Evolutionary conservation across 2,329 filamentous ascomycete species (phyloP).

Genomic region (Fusarium equiseti): DNA sequence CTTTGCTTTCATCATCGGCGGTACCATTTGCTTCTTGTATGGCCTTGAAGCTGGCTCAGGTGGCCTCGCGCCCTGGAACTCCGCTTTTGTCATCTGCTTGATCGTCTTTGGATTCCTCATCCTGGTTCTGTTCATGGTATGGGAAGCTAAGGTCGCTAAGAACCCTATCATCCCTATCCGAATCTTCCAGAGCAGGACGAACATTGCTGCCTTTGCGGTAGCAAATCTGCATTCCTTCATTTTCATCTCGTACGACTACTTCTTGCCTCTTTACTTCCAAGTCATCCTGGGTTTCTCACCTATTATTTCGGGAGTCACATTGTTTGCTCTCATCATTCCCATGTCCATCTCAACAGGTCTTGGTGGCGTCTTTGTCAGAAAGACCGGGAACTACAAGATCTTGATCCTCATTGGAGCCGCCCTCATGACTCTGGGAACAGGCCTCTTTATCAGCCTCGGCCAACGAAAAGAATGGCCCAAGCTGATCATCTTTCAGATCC

Average conservation of each 20-base stretch:
- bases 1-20: constrained; percentile 73
- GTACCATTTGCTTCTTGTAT: constrained; percentile 88
- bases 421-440: constrained; percentile 73
- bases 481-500: constrained; percentile 69
- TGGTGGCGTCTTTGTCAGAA: constrained; percentile 68
- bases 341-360: constrained; percentile 71
- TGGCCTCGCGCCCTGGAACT: constrained; percentile 78
- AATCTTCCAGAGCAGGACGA: constrained; percentile 75
- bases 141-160: constrained; percentile 78
- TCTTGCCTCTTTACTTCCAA: constrained; percentile 87
- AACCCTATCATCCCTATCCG: constrained; percentile 82
- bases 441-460: constrained; percentile 71
- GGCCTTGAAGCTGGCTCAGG: constrained; percentile 84
- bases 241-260: constrained; percentile 83
- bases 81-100: constrained; percentile 79
- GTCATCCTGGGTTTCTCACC: constrained; percentile 75
- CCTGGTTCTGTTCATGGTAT: constrained; percentile 74
- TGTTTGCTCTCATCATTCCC: constrained; percentile 77
- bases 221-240: constrained; percentile 80
- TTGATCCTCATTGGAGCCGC: constrained; percentile 69
- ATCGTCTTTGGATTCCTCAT: constrained; percentile 77
- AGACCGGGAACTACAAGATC: constrained; percentile 73
- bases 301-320: constrained; percentile 78
- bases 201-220: constrained; percentile 72
- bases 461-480: constrained; percentile 63